A percentile compares a stretch with the other conserved stretches of the same genome.
phyloP scores from a whole-genome alignment of 352 stramenopile genomes.

The Globisporangium mamillatum region DNA sequence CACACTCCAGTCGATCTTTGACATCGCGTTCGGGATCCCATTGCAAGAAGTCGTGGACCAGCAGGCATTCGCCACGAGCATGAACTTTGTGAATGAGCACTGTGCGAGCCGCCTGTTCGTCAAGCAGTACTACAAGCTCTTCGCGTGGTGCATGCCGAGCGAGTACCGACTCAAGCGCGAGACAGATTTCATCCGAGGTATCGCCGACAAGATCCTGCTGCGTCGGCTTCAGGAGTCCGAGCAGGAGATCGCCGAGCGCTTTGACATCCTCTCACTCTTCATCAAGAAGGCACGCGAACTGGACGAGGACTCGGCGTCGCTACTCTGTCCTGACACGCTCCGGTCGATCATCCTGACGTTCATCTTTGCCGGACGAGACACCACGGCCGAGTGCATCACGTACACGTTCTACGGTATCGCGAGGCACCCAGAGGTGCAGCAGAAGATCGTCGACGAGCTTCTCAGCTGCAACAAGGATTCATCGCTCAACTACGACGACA shows the following conservation, averaged over 20 bases:
- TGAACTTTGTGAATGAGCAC: slow-evolving; percentile 57
- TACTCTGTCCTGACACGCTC: slow-evolving; percentile 37
- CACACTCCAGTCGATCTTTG: slow-evolving; percentile 55
- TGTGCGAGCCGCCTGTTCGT: slow-evolving; percentile 55
- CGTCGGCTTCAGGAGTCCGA: slow-evolving; percentile 33
- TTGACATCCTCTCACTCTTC: slow-evolving; percentile 53
- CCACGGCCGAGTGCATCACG: slow-evolving; percentile 65
- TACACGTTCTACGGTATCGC: slow-evolving; percentile 78
- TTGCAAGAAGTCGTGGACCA: slow-evolving; percentile 31
- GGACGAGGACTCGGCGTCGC: slow-evolving; percentile 17
- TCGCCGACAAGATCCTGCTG: slow-evolving; percentile 50
- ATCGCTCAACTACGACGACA: slow-evolving; percentile 43
- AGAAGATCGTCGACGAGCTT: slow-evolving; percentile 59
- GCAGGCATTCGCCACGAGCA: slow-evolving; percentile 36
- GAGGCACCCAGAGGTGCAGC: slow-evolving; percentile 47
- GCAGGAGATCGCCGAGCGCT: slow-evolving; percentile 27
- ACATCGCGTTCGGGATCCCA: slow-evolving; percentile 52
- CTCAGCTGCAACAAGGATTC: slow-evolving; percentile 16
- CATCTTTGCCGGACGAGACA: slow-evolving; percentile 85
- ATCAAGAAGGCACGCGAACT: slow-evolving; percentile 53
- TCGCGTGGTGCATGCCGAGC: slow-evolving; percentile 59
- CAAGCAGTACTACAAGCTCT: slow-evolving; percentile 63
- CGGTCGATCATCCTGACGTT: slow-evolving; percentile 75
- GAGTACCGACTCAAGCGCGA: slow-evolving; percentile 37
- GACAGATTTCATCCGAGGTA: slow-evolving; percentile 25